Percentiles rank a stretch among this genome's conserved stretches.
Evolutionary conservation across 2,329 filamentous ascomycete species (phyloP).

Genomic region (Orbilia oligospora): DNA sequence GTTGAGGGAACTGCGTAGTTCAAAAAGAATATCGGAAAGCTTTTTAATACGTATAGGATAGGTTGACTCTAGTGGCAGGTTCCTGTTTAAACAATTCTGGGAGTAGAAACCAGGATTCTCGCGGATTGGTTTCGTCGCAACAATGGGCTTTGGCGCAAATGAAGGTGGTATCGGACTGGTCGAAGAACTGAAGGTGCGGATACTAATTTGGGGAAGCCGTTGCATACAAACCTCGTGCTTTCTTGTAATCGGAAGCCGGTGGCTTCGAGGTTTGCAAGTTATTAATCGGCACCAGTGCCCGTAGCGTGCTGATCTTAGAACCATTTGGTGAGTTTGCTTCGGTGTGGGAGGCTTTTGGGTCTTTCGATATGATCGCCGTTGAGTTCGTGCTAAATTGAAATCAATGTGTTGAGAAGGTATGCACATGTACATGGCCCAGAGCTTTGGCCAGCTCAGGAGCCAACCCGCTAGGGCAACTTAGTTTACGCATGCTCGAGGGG

Average conservation of each 20-base stretch:
- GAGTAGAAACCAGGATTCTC: constrained; percentile 84
- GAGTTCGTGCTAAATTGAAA: constrained; percentile 9
- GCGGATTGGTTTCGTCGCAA: constrained; percentile 92
- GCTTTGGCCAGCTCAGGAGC: too few relatives aligned
- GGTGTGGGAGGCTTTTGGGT: too few relatives aligned
- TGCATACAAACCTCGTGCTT: not conserved
- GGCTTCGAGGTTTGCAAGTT: not conserved
- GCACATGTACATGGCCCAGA: too few relatives aligned
- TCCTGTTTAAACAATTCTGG: constrained; percentile 85
- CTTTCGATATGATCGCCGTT: too few relatives aligned
- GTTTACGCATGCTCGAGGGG: too few relatives aligned
- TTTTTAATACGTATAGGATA: constrained; percentile 73
- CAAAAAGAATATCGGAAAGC: constrained; percentile 74
- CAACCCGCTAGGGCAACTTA: too few relatives aligned
- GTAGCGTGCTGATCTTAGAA: not conserved
- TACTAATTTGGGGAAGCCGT: not conserved
- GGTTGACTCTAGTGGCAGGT: constrained; percentile 76
- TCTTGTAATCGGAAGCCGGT: not conserved
- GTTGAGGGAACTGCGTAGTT: constrained; percentile 74
- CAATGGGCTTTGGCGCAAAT: constrained; percentile 79
- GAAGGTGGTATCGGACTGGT: constrained; percentile 9
- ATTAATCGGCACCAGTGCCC: not conserved
- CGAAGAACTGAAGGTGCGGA: not conserved
- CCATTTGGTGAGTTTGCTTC: not conserved
- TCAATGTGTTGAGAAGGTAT: constrained; percentile 1